Percentiles rank a stretch among this genome's conserved stretches.
phyloP scores from a whole-genome alignment of 106 monocot genomes.

The Posidonia australis region DNA sequence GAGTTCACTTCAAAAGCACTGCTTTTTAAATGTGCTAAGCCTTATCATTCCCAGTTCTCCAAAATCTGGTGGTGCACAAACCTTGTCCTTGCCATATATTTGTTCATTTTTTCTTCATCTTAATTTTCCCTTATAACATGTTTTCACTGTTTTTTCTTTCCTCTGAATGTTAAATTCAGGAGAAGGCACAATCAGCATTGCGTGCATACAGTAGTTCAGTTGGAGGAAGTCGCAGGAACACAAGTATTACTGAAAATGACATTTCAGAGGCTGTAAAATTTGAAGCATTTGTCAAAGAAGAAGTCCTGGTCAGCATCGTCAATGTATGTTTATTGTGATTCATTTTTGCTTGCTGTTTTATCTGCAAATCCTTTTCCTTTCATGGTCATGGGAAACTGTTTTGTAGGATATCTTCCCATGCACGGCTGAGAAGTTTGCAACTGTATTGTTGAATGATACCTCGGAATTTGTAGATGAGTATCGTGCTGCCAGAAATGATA shows the following conservation, averaged over 20 bases:
- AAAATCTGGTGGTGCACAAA: neutral
- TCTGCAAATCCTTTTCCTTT: neutral
- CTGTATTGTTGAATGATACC: constrained; percentile 55
- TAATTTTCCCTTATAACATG: neutral
- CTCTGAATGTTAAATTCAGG: constrained; percentile 28
- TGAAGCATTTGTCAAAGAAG: constrained; percentile 84
- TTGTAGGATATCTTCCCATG: constrained; percentile 80
- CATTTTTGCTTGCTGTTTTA: neutral
- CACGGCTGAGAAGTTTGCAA: constrained; percentile 80
- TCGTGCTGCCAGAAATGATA: constrained; percentile 70
- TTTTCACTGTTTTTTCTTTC: neutral
- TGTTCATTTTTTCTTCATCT: neutral
- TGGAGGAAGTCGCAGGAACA: constrained; percentile 33
- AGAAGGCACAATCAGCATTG: constrained; percentile 84
- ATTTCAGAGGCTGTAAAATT: constrained; percentile 32
- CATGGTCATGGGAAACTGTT: neutral
- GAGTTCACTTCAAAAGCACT: no score
- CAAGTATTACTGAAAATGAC: constrained; percentile 39
- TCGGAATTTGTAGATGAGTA: constrained; percentile 74
- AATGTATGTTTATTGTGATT: constrained; percentile 32
- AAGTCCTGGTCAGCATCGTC: constrained; percentile 67
- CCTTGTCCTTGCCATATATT: neutral
- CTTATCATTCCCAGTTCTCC: neutral
- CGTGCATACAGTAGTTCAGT: constrained; percentile 74
- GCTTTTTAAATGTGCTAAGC: no score